These are phyloP conservation scores for Diaporthe sp. DNA, from an alignment of 2,329 filamentous ascomycete species.

Conservation along the genomic window DNA sequence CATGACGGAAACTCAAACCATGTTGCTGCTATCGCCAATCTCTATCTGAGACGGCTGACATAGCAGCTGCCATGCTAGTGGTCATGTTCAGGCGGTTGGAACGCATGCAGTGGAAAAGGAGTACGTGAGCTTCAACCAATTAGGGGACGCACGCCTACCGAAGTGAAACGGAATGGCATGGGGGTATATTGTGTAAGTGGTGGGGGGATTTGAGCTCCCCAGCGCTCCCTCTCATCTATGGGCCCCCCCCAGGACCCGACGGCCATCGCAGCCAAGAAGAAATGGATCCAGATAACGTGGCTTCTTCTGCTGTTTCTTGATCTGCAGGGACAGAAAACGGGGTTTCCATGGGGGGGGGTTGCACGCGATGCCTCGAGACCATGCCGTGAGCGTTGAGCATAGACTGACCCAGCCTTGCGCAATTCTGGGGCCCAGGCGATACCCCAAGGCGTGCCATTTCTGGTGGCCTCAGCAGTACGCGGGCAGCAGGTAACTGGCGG, in stretches of 20 bases:
- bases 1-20: constrained; percentile 23
- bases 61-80: constrained; percentile 5
- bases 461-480: constrained; percentile 20
- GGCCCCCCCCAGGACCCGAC: background rate
- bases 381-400: constrained; percentile 21
- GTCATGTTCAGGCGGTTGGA: constrained; percentile 29
- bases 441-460: background rate
- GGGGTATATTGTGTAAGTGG: background rate
- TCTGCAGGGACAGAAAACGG: constrained; percentile 19
- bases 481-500: constrained; percentile 14
- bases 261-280: constrained; percentile 4
- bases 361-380: constrained; percentile 28
- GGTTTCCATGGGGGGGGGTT: background rate
- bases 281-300: constrained; percentile 31
- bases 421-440: background rate
- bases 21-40: constrained; percentile 21
- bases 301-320: constrained; percentile 24
- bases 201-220: constrained; percentile 14
- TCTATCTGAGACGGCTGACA: constrained; percentile 33
- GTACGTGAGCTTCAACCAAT: constrained; percentile 30
- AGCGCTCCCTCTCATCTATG: constrained; percentile 21
- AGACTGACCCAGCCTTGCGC: constrained; percentile 1
- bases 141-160: background rate
- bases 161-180: constrained; percentile 34
- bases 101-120: constrained; percentile 32